These are phyloP conservation scores for Astrothelium macrocarpum DNA, from an alignment of 495 filamentous ascomycete genomes.

Conservation along the genomic window DNA sequence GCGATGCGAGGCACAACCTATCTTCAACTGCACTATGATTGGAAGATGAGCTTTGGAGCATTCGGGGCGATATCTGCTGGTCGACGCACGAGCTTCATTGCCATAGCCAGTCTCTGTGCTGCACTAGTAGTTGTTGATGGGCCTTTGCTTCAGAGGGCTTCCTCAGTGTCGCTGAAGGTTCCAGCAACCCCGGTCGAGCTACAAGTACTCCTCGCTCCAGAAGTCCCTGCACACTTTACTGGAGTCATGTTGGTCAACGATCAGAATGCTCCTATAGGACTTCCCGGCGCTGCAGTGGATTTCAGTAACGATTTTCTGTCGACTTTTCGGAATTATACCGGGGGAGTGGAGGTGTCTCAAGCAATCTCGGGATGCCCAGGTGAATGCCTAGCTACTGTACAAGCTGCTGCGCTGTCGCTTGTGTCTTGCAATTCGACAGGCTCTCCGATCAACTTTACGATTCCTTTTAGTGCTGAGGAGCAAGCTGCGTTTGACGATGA, in stretches of 20 bases:
- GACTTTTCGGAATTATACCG: constrained; percentile 7
- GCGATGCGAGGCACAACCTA: constrained; percentile 7
- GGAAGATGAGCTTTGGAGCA: constrained; percentile 7
- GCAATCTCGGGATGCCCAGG: constrained; percentile 1
- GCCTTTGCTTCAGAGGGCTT: constrained; percentile 15
- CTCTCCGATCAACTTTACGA: constrained; percentile 7
- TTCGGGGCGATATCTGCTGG: constrained; percentile 12
- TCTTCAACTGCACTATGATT: constrained; percentile 10
- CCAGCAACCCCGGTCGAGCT: constrained; percentile 2
- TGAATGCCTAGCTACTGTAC: constrained; percentile 5
- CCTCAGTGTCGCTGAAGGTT: constrained; percentile 8
- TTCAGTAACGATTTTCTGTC: constrained; percentile 7
- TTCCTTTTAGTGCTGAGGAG: constrained; percentile 3
- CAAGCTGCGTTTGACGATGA: constrained; percentile 6
- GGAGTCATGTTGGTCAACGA: background rate
- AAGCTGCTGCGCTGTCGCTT: constrained; percentile 8
- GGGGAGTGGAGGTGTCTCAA: constrained; percentile 4
- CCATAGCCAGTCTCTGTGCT: constrained; percentile 8
- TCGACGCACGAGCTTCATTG: constrained; percentile 7
- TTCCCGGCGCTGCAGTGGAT: constrained; percentile 1
- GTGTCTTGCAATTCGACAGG: constrained; percentile 3
- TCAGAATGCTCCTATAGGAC: constrained; percentile 4
- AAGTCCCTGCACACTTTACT: constrained; percentile 4
- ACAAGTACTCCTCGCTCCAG: constrained; percentile 5
- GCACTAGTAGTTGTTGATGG: constrained; percentile 14